phyloP scores from a whole-genome alignment of 441 rosid species.

The Pelargonium citronellum region DNA sequence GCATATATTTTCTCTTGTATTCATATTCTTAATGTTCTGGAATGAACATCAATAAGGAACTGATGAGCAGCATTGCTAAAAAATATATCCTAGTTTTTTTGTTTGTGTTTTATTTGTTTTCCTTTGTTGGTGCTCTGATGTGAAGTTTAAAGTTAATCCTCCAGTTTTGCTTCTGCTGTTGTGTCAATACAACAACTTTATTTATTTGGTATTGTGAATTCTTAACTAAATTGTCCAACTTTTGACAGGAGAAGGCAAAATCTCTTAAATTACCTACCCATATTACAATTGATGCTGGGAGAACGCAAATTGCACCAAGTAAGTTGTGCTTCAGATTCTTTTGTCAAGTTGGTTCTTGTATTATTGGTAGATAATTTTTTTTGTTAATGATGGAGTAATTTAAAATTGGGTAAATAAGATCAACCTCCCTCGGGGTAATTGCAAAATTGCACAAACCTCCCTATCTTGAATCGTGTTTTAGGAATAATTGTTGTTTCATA shows the following conservation, averaged over 20 bases:
- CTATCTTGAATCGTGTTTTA: not conserved
- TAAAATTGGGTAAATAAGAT: not conserved
- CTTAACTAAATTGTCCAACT: conserved; percentile 15
- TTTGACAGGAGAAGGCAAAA: conserved; percentile 75
- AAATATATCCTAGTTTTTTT: not conserved
- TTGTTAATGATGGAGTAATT: not conserved
- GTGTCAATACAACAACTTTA: conserved; percentile 11
- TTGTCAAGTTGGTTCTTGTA: not conserved
- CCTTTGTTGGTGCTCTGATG: not conserved
- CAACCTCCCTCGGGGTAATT: not conserved
- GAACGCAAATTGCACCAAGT: conserved; percentile 97
- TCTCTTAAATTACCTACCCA: conserved; percentile 78
- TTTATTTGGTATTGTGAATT: conserved; percentile 11
- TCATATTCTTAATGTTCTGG: not conserved
- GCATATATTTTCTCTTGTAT: not conserved
- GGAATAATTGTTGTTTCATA: not conserved
- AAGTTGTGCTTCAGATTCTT: conserved; percentile 32
- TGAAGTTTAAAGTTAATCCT: not conserved
- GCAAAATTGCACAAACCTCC: not conserved
- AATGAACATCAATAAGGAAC: not conserved
- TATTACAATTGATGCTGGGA: conserved; percentile 94
- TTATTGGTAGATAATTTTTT: conserved; percentile 9
- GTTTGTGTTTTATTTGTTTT: not conserved
- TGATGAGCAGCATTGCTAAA: not conserved
- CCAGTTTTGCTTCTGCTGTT: not conserved